Percentiles rank a stretch among this genome's conserved stretches.
Evolutionary conservation across 2,329 filamentous ascomycete genomes (phyloP).

Genomic region (Calonectria hawksworthii): DNA sequence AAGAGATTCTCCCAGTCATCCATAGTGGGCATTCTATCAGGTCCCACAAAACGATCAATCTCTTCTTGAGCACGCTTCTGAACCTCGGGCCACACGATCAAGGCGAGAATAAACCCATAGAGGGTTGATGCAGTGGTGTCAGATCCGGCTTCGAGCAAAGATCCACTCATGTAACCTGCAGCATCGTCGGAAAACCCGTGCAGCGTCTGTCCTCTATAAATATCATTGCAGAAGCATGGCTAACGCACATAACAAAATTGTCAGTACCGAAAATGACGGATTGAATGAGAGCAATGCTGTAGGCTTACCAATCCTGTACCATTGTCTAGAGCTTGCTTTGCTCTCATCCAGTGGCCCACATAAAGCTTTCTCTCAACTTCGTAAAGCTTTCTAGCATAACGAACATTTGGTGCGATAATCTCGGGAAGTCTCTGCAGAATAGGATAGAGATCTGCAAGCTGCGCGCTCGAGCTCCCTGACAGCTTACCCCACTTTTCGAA

Average conservation of each 20-base stretch:
- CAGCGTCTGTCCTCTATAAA: slow-evolving; percentile 27
- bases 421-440: slow-evolving; percentile 16
- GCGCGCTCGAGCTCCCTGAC: slow-evolving; percentile 17
- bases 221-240: slow-evolving; percentile 40
- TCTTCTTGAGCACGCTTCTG: slow-evolving; percentile 57
- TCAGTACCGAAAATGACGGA: too few species aligned
- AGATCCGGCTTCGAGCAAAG: slow-evolving; percentile 48
- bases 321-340: slow-evolving; percentile 1
- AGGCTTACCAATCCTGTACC: slow-evolving; percentile 20
- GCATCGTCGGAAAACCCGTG: slow-evolving; percentile 38
- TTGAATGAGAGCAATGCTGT: too few species aligned
- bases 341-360: slow-evolving; percentile 17
- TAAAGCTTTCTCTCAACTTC: slow-evolving; percentile 15
- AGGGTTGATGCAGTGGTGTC: slow-evolving; percentile 49
- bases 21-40: slow-evolving; percentile 57
- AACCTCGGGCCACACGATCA: slow-evolving; percentile 58
- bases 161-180: slow-evolving; percentile 38
- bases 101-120: slow-evolving; percentile 58
- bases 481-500: slow-evolving; percentile 25
- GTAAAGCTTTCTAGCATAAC: slow-evolving; percentile 7
- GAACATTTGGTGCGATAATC: slow-evolving; percentile 8
- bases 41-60: slow-evolving; percentile 60
- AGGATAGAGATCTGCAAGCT: slow-evolving; percentile 21
- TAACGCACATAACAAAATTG: not conserved
- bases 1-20: slow-evolving; percentile 59